phyloP scores from a whole-genome alignment of 768 basidiomycete genomes.

The Hericium erinaceus region DNA sequence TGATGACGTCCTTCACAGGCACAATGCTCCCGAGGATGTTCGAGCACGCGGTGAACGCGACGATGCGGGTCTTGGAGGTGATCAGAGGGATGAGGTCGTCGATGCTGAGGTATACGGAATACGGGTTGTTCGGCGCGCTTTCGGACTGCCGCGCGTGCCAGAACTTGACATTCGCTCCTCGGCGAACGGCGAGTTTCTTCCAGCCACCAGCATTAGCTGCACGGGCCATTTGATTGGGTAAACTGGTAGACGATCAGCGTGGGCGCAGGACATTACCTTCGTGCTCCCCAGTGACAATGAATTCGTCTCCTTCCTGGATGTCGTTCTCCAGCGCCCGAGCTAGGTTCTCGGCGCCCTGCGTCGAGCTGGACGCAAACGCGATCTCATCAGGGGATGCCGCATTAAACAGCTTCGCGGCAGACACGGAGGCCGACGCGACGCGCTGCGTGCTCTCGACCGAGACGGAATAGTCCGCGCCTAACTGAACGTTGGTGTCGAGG shows the following conservation, averaged over 20 bases:
- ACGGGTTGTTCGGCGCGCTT: conserved; percentile 42
- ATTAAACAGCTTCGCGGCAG: conserved; percentile 54
- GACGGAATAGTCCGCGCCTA: conserved; percentile 60
- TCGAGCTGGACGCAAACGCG: conserved; percentile 57
- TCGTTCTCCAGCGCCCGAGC: conserved; percentile 48
- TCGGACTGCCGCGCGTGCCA: conserved; percentile 41
- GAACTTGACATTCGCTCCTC: conserved; percentile 43
- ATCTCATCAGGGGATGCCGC: conserved; percentile 55
- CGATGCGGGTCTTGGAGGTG: conserved; percentile 54
- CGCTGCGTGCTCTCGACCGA: conserved; percentile 45
- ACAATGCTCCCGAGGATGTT: conserved; percentile 65
- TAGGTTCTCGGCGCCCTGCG: conserved; percentile 61
- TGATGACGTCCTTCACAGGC: conserved; percentile 48
- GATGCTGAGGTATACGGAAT: conserved; percentile 46
- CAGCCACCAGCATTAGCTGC: conserved; percentile 68
- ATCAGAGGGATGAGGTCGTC: conserved; percentile 55
- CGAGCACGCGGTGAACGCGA: conserved; percentile 67
- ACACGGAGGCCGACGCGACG: conserved; percentile 37
- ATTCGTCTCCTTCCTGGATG: conserved; percentile 55
- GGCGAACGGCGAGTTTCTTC: conserved; percentile 61
- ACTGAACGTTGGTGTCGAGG: conserved; percentile 62
- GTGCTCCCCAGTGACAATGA: conserved; percentile 73
- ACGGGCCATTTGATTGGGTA: neutral
- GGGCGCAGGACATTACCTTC: conserved; percentile 40
- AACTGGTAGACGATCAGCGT: neutral